Base-by-base conservation (phyloP, 225 moss, liverwort and hornwort species). In the Sphagnum contortum region DNA sequence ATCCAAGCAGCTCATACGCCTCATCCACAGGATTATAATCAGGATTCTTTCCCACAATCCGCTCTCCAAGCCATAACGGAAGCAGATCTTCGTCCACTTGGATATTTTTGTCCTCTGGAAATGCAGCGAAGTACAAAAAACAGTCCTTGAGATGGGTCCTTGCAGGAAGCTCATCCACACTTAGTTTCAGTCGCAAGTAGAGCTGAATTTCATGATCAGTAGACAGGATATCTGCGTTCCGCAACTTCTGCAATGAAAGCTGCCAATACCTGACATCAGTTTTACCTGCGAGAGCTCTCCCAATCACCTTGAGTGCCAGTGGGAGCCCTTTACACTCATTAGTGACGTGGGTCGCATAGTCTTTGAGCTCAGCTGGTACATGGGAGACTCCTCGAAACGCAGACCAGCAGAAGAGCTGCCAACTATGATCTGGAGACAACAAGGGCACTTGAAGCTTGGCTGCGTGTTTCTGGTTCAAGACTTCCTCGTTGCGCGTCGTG, bases 51-150 rank as follows among this genome's bases (percentile, higher is more conserved):
- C 62, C 81, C 45, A 74, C 64, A 47, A 81, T 60, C 13, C 65
- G 57, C 3, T 78, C 81, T 61, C 68, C 81, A 48, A 9, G 10
- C 78, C 81, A 78, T 62, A 81, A 66, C 1, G 64, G 49, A 11
- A 81, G 13, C 74, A 72, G 66, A 52, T 75, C 74, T 0, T 67
- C 49, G 49, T 62, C 47, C 0, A 60, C 52, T 3, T 47, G 12
- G 3, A 78, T 74, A 14, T 48, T 47, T 62, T 7, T 0, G 66
- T 64, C 81, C 8, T 81, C 78, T 9, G 72, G 78, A 72, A 74
- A 81, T 29, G 81, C 81, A 44, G 81, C 78, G 44, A 78, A 81
- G 60, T 75, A 75, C 9, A 62, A 6, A 52, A 82, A 82, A 50
- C 81, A 75, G 52, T 75, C 78, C 46, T 11, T 44, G 29, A 82